A percentile compares a stretch with the other conserved stretches of the same genome.
Conservation (phyloP, 495 filamentous ascomycete species). For the Penicillium antarcticum region DNA sequence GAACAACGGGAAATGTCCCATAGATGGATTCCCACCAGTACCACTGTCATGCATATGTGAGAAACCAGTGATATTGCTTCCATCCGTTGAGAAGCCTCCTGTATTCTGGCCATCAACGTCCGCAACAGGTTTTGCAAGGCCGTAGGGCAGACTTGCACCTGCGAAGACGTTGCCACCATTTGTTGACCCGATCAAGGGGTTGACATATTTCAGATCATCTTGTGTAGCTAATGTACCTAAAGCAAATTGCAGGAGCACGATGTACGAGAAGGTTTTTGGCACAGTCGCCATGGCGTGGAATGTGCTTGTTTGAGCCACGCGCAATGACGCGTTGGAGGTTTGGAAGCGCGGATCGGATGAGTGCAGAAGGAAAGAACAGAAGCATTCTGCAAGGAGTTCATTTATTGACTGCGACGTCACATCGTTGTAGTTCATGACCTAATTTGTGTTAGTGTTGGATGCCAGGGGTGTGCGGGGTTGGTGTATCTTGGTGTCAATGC, state of each 20-base stretch:
- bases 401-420: slow-evolving; percentile 1
- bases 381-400: slow-evolving; percentile 1
- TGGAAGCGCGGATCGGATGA: not conserved
- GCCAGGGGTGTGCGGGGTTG: slow-evolving; percentile 1
- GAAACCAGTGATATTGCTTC: slow-evolving; percentile 57
- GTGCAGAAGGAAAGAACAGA: not conserved
- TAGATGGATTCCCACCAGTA: slow-evolving; percentile 63
- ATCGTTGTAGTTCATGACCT: slow-evolving; percentile 2
- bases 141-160: slow-evolving; percentile 70
- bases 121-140: slow-evolving; percentile 71
- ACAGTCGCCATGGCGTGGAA: slow-evolving; percentile 1
- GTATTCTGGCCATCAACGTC: slow-evolving; percentile 66
- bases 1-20: slow-evolving; percentile 71
- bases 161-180: slow-evolving; percentile 67
- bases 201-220: slow-evolving; percentile 33
- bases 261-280: not conserved
- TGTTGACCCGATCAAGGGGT: slow-evolving; percentile 54
- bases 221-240: slow-evolving; percentile 6
- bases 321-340: not conserved
- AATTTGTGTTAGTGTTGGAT: slow-evolving; percentile 1
- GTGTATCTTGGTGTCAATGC: not conserved
- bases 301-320: not conserved
- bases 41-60: slow-evolving; percentile 67
- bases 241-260: slow-evolving; percentile 1
- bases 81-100: slow-evolving; percentile 68